phyloP scores from a whole-genome alignment of 257 asterid species.

The Sherardia arvensis region DNA sequence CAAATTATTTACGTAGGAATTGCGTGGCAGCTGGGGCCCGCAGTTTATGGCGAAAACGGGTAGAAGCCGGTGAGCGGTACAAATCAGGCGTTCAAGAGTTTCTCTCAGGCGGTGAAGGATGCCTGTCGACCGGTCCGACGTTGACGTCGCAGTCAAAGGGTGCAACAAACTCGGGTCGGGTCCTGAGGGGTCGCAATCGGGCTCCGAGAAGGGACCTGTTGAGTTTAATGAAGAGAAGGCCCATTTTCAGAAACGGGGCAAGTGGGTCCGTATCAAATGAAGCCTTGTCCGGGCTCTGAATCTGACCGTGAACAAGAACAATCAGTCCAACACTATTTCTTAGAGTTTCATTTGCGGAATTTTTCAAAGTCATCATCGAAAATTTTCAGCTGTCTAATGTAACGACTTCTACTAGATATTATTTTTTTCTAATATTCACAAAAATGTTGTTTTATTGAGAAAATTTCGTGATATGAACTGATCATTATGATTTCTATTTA shows the following conservation, averaged over 20 bases:
- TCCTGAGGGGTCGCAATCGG: not conserved
- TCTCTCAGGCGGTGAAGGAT: slow-evolving; percentile 7
- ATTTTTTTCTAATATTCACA: no score
- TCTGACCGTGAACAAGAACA: not conserved
- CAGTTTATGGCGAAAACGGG: not conserved
- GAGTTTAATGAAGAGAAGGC: not conserved
- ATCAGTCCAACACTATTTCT: not conserved
- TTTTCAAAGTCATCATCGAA: not conserved
- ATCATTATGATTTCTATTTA: no score
- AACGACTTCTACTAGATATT: no score
- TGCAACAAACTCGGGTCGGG: not conserved
- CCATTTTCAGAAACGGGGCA: not conserved
- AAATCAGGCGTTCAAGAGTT: not conserved
- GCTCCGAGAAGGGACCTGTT: not conserved
- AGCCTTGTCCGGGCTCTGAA: not conserved
- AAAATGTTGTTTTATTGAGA: no score
- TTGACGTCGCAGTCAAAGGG: not conserved
- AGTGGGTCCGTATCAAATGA: not conserved
- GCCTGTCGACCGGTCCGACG: slow-evolving; percentile 5
- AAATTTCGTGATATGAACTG: no score
- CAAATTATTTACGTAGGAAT: not conserved
- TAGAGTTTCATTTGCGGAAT: not conserved
- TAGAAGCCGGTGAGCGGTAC: not conserved
- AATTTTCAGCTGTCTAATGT: no score
- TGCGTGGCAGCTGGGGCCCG: not conserved